Base-by-base conservation (phyloP, 179 eudicot species). In the Carnegiea gigantea region DNA sequence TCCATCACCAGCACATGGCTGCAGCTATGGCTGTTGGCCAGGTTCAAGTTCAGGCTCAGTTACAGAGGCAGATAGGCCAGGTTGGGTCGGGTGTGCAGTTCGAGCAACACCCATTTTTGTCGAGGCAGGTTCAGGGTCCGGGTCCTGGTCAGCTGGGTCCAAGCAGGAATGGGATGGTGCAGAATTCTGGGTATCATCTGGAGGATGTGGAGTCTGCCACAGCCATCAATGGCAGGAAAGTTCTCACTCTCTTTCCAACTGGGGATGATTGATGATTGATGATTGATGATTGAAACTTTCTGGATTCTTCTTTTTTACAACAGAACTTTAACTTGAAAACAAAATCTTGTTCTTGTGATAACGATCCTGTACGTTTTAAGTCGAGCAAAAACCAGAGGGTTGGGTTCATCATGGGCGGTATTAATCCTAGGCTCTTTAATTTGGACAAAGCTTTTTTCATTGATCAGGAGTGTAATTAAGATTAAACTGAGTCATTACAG, bases 221-320 rank as follows among this genome's bases (percentile, higher is more conserved):
- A 6, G 85, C 87, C 7, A 87, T 80, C 2, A 88, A 83, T 85
- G 93, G 91, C 70, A 90, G 92, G 85, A 92, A 90, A 86, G 92
- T 91, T 40, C 93, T 95, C 62, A 94, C 98, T 73, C 84, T 95
- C 72, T 95, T 95, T 85, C 99, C 99, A 43, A 86, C 91, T 43
- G 93, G 92, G 82, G 93, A 92, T 75, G 93, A 95, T 81, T 92
- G 84, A 89, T 40, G 44, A 40, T 40, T 40, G 44, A 40, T 40
- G 44, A 40, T 40, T 40, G 44, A 40, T 40, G 44, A 40, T 40
- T 40, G 9, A 40, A 40, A 46, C 6, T 46, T 67, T 28, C 40
- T 28, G 40, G 40, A 4, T 67, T 67, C 30, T 6, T 62, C 68
- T 24, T 62, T 62, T 24, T 57, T 57, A 5, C 5, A 18, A 57